Base-by-base conservation (phyloP, 306 rosid species). In the Dalbergia cultrata region DNA sequence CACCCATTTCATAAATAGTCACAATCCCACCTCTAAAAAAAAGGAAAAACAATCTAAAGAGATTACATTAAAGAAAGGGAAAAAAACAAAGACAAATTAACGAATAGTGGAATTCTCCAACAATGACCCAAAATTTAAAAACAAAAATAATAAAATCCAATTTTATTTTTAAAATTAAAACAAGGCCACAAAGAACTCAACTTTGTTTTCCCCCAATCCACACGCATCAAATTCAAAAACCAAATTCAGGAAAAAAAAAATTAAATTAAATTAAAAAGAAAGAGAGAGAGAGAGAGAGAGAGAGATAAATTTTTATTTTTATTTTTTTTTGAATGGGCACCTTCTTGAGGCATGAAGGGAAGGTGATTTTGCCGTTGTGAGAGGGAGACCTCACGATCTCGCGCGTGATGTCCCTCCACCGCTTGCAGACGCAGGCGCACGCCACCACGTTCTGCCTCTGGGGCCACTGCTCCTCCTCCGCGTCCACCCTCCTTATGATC, bases 261-360 rank as follows among this genome's bases (percentile, higher is more conserved):
- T 0, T 3, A 64, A 26, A 16, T 8, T 9, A 14, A 65, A 66
- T 21, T 31, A 13, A 7, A 66, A 10, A 52, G 57, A 16, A 8
- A 16, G 3, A 16, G 31, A 26, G 22, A 0, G 31, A 26, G 31
- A 26, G 31, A 26, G 31, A 26, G 31, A 26, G 31, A 26, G 31
- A 26, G 31, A 26, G 50, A 44, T 44, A 13, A 44, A 44, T 37
- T 37, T 37, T 35, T 1, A 35, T 0, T 37, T 37, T 37, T 37
- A 3, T 37, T 37, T 37, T 37, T 37, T 63, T 67, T 11, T 16
- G 50, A 21, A 83, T 10, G 39, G 39, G 63, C 7, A 96, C 99
- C 99, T 96, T 96, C 79, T 92, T 96, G 26, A 96, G 99, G 66
- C 93, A 96, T 26, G 99, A 90, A 45, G 99, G 99, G 83, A 96